Conservation (phyloP, 2,329 filamentous ascomycete species). For the Aspergillus felis region DNA sequence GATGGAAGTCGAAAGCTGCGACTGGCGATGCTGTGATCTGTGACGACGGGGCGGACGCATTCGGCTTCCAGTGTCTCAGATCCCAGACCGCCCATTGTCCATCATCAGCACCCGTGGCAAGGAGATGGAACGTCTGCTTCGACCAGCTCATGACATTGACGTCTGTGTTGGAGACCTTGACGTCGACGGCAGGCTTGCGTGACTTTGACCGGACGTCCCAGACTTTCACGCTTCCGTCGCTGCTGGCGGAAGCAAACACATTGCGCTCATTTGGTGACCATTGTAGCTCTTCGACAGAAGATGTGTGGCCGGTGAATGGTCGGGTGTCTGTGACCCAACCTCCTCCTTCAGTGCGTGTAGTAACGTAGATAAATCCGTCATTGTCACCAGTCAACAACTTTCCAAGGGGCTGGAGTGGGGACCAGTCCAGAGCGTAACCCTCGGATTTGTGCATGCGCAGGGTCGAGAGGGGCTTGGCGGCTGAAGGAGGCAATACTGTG, state of each 20-base stretch:
- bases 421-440: constrained; percentile 98
- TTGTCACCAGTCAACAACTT: constrained; percentile 91
- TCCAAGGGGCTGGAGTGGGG: constrained; percentile 71
- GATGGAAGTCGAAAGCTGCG: constrained; percentile 93
- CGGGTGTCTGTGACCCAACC: constrained; percentile 84
- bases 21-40: constrained; percentile 67
- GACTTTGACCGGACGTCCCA: constrained; percentile 95
- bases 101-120: constrained; percentile 89
- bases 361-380: constrained; percentile 82
- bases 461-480: constrained; percentile 84
- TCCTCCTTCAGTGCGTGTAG: constrained; percentile 79
- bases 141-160: constrained; percentile 99
- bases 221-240: constrained; percentile 89
- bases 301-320: constrained; percentile 76
- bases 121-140: constrained; percentile 76
- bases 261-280: constrained; percentile 93
- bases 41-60: constrained; percentile 44
- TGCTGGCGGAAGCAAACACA: constrained; percentile 91
- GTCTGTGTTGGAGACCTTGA: constrained; percentile 77
- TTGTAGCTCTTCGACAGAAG: constrained; percentile 89
- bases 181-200: constrained; percentile 78
- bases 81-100: constrained; percentile 97
- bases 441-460: constrained; percentile 88
- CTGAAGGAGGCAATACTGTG: constrained; percentile 70
- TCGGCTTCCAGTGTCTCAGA: constrained; percentile 85